A percentile compares a stretch with the other conserved stretches of the same genome.
These are phyloP conservation scores for Sugiyamaella paludigena DNA, from an alignment of 1,139 yeast genomes.

Conservation along the genomic window DNA sequence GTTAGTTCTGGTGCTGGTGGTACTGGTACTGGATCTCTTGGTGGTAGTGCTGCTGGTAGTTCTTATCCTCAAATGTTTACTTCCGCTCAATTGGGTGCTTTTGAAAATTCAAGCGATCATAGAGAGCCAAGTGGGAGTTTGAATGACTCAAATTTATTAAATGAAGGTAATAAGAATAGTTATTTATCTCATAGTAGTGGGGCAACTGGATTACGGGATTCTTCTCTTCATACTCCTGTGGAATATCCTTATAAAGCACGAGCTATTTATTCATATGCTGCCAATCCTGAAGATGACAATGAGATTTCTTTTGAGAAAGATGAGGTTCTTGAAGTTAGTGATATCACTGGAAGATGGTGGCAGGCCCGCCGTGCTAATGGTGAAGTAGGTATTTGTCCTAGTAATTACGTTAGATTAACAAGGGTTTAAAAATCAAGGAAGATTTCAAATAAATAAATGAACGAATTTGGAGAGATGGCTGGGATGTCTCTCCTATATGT, in stretches of 20 bases:
- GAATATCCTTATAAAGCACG: conserved; percentile 82
- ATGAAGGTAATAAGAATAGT: conserved; percentile 22
- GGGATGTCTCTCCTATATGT: neutral
- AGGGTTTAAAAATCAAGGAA: too few species aligned
- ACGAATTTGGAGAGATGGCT: neutral
- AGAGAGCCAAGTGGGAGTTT: conserved; percentile 14
- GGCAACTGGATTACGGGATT: conserved; percentile 12
- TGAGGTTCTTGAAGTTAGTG: conserved; percentile 86
- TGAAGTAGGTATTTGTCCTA: conserved; percentile 94
- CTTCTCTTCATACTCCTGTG: conserved; percentile 32
- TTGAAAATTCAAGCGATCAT: conserved; percentile 48
- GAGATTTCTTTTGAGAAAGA: conserved; percentile 90
- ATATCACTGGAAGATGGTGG: conserved; percentile 98
- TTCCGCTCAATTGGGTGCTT: conserved; percentile 54
- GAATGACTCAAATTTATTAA: conserved; percentile 16
- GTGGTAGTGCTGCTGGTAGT: conserved; percentile 8
- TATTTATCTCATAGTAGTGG: conserved; percentile 16
- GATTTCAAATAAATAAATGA: neutral
- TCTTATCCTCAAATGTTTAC: conserved; percentile 51
- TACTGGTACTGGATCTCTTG: conserved; percentile 3
- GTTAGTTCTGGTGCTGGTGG: conserved; percentile 1
- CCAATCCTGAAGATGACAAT: conserved; percentile 92
- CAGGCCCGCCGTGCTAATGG: conserved; percentile 89
- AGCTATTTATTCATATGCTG: conserved; percentile 83
- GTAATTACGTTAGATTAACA: conserved; percentile 76